A percentile compares a stretch with the other conserved stretches of the same genome.
phyloP scores from a whole-genome alignment of 2,329 filamentous ascomycete genomes.

The Fonsecaea multimorphosa region DNA sequence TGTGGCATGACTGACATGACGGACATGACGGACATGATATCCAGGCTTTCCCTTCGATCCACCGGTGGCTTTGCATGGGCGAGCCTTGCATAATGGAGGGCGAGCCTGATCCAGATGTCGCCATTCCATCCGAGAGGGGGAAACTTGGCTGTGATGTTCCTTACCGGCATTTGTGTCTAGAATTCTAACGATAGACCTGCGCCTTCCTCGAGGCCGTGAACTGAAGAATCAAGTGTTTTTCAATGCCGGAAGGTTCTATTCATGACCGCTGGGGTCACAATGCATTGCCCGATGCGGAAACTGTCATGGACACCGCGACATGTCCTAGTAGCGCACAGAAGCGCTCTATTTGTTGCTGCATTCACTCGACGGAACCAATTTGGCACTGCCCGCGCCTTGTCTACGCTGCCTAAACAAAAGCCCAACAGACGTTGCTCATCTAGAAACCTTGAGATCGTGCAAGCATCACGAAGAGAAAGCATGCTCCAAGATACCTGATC shows the following conservation, averaged over 20 bases:
- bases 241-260: not conserved
- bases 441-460: not conserved
- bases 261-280: not conserved
- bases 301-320: not conserved
- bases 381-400: not conserved
- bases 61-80: not conserved
- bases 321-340: not conserved
- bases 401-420: not conserved
- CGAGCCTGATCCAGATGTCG: not conserved
- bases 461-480: not conserved
- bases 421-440: not conserved
- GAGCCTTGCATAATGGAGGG: slow-evolving; percentile 2
- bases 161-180: not conserved
- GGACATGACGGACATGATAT: slow-evolving; percentile 3
- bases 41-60: not conserved
- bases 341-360: not conserved
- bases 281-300: not conserved
- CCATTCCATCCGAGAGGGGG: not conserved
- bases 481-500: not conserved
- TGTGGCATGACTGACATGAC: slow-evolving; percentile 1
- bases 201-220: not conserved
- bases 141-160: not conserved
- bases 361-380: not conserved
- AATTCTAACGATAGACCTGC: not conserved
- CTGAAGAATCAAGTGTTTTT: not conserved